Evolutionary conservation across 805 yeast species (phyloP).

Genomic region (Saturnispora hagleri): DNA sequence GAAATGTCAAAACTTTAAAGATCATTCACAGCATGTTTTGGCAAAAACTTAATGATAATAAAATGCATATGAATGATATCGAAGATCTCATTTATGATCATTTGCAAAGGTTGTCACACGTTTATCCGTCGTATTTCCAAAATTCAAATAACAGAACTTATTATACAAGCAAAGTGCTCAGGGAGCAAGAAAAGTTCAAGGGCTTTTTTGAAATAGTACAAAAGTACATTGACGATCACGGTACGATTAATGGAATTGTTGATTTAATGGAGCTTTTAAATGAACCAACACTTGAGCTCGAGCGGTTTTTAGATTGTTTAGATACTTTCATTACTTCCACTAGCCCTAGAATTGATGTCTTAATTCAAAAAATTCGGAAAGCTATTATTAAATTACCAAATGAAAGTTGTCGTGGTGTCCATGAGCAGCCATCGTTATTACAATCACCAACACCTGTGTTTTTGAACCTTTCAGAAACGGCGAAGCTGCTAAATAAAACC

Average conservation of each 20-base stretch:
- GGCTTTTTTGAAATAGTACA: slow-evolving; percentile 2
- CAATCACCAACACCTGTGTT: slow-evolving; percentile 5
- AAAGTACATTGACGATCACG: slow-evolving; percentile 3
- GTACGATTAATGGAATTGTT: background rate
- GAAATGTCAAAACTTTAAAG: slow-evolving; percentile 14
- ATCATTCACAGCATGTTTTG: slow-evolving; percentile 12
- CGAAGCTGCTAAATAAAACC: slow-evolving; percentile 19
- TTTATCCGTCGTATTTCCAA: slow-evolving; percentile 21
- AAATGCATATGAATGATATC: slow-evolving; percentile 6
- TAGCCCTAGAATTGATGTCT: slow-evolving; percentile 8
- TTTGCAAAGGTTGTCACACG: slow-evolving; percentile 18
- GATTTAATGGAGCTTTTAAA: slow-evolving; percentile 3
- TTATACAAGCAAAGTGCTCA: background rate
- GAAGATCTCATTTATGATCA: slow-evolving; percentile 15
- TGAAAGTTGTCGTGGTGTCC: background rate
- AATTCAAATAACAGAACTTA: slow-evolving; percentile 7
- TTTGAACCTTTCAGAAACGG: slow-evolving; percentile 15
- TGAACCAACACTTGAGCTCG: slow-evolving; percentile 8
- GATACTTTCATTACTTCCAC: slow-evolving; percentile 6
- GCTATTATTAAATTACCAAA: background rate
- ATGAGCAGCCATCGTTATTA: background rate
- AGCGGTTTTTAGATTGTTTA: slow-evolving; percentile 1
- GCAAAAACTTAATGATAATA: slow-evolving; percentile 6
- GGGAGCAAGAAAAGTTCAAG: background rate
- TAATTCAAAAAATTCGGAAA: slow-evolving; percentile 5